Base-by-base conservation (phyloP, 225 moss, liverwort and hornwort species). In the Pseudoscleropodium purum region DNA sequence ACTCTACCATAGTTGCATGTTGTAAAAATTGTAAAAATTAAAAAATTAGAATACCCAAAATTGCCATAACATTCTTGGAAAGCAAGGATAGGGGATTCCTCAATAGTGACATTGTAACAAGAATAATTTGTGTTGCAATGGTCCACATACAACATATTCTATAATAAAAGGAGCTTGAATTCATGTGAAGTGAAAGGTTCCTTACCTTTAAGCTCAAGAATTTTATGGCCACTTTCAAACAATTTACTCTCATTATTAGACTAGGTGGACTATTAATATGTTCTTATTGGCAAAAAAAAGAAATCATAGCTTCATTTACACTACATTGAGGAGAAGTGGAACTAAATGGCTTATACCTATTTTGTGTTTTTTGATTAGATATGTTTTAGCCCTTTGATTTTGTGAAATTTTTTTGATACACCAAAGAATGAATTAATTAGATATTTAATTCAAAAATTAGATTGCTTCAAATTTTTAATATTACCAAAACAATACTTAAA, bases 121-220 rank as follows among this genome's bases (percentile, higher is more conserved):
- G 21, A 51, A 76, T 76, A 76, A 21, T 23, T 76, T 34, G 7
- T 76, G 2, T 23, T 23, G 24, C 1, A 36, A 54, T 78, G 5
- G 3, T 54, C 6, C 0, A 36, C 13, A 19, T 45, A 30, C 2
- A 75, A 47, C 3, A 17, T 34, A 49, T 11, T 51, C 8, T 51
- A 3, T 51, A 20, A 5, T 33, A 5, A 76, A 76, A 76, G 1
- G 4, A 29, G 1, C 1, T 3, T 51, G 2, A 5, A 51, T 51
- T 75, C 1, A 13, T 49, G 2, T 2, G 2, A 33, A 75, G 5
- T 2, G 13, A 76, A 34, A 1, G 5, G 1, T 20, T 49, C 3
- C 3, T 51, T 51, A 5, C 13, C 7, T 43, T 33, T 0, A 76
- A 51, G 20, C 2, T 49, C 33, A 20, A 74, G 18, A 56, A 76